Evolutionary conservation across 805 yeast species (phyloP).

Genomic region (Helenozyma rhizophorensis): DNA sequence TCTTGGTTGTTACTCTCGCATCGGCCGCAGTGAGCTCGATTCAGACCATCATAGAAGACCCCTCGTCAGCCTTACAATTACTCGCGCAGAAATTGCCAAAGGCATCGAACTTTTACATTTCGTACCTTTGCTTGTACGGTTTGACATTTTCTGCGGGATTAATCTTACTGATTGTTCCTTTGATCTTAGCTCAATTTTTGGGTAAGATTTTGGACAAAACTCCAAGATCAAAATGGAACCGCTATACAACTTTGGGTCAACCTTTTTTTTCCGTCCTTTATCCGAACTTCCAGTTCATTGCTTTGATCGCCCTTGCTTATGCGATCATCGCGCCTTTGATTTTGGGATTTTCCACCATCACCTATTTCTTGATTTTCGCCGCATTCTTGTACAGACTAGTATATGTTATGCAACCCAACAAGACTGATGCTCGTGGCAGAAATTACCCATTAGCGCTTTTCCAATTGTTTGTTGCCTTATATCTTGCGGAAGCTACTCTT

Average conservation of each 20-base stretch:
- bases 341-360: slow-evolving; percentile 59
- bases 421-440: slow-evolving; percentile 66
- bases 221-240: slow-evolving; percentile 88
- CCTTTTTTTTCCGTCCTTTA: slow-evolving; percentile 81
- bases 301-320: slow-evolving; percentile 69
- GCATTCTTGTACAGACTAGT: slow-evolving; percentile 61
- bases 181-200: slow-evolving; percentile 66
- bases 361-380: slow-evolving; percentile 52
- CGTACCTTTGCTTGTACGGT: slow-evolving; percentile 79
- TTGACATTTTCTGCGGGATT: slow-evolving; percentile 72
- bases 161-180: slow-evolving; percentile 67
- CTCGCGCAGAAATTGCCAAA: slow-evolving; percentile 78
- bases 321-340: slow-evolving; percentile 75
- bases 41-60: slow-evolving; percentile 61
- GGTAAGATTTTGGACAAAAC: slow-evolving; percentile 75
- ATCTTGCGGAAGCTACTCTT: slow-evolving; percentile 66
- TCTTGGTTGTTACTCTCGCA: slow-evolving; percentile 76
- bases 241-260: slow-evolving; percentile 57
- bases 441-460: slow-evolving; percentile 69
- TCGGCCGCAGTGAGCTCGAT: slow-evolving; percentile 80
- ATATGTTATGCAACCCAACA: slow-evolving; percentile 55
- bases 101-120: slow-evolving; percentile 85
- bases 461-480: slow-evolving; percentile 67
- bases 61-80: slow-evolving; percentile 66
- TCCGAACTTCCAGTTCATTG: slow-evolving; percentile 72